phyloP scores from a whole-genome alignment of 2,329 filamentous ascomycete species.

The Hymenotorrendiella dingleyae region DNA sequence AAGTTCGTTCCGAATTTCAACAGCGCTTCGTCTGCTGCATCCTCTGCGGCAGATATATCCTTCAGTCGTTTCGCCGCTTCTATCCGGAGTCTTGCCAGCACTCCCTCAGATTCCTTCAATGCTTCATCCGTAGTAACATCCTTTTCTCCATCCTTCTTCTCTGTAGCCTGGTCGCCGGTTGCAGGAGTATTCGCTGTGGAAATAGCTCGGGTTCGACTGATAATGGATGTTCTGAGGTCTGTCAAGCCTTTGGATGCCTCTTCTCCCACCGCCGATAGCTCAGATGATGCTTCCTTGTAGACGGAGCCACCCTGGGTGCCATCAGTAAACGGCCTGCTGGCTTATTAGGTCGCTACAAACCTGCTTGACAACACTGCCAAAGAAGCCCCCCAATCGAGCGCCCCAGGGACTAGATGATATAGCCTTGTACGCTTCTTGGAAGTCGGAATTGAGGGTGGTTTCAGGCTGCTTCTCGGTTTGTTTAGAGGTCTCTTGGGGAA shows the following conservation, averaged over 20 bases:
- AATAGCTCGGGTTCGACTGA: conserved; percentile 67
- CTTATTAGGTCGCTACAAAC: conserved; percentile 34
- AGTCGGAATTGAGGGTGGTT: conserved; percentile 70
- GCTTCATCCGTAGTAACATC: conserved; percentile 42
- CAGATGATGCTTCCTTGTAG: conserved; percentile 81
- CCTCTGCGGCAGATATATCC: conserved; percentile 86
- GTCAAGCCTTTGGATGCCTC: conserved; percentile 79
- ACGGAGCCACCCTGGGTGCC: conserved; percentile 62
- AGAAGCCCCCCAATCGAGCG: conserved; percentile 76
- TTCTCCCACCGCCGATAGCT: conserved; percentile 70
- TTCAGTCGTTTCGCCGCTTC: conserved; percentile 81
- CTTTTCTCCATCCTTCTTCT: conserved; percentile 28
- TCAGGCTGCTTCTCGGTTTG: conserved; percentile 41
- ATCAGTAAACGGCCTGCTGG: conserved; percentile 2
- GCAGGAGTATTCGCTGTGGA: conserved; percentile 41
- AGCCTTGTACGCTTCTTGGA: conserved; percentile 93
- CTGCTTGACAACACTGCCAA: conserved; percentile 91
- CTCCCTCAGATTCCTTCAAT: conserved; percentile 48
- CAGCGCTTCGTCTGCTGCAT: conserved; percentile 92
- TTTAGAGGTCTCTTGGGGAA: conserved; percentile 43
- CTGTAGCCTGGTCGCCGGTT: conserved; percentile 21
- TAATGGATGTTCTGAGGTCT: conserved; percentile 60
- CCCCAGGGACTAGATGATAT: conserved; percentile 92
- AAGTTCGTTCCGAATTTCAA: conserved; percentile 88
- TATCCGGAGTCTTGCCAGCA: conserved; percentile 68